Evolutionary conservation across 345 rosid species (phyloP), one percentile per base, ranked within the genome.

Genomic region (Gossypium bickii): DNA sequence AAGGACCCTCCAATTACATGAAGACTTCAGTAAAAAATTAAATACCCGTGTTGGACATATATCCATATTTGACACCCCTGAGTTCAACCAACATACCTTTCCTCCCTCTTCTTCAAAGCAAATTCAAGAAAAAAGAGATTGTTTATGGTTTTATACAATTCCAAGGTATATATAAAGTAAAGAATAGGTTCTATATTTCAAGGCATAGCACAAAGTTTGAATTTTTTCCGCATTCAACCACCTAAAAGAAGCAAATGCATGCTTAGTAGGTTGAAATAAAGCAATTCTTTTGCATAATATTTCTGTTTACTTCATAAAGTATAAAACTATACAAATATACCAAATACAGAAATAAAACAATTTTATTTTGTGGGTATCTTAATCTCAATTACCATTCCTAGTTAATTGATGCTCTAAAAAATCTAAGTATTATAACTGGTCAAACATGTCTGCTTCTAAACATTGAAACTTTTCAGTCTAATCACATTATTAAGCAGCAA

Each of bases 401-500:
- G 22, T 49, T 18, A 48, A 52, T 49, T 18, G n/a, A 9, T 12
- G 24, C 20, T n/a, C 20, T 38, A n/a, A 48, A 25, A 34, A 2
- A 11, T 11, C 13, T 44, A 16, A 25, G 61, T 2, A 48, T 18
- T 63, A 57, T 17, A 58, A 57, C 13, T 11, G 60, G 73, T 67
- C 59, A 75, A 56, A 66, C 11, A 41, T 7, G 1, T 11, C 16
- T 5, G 49, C 72, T 68, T 13, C 38, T 22, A 47, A 22, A 20
- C 15, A 48, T 24, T 48, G 69, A 41, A 67, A 9, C 22, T 13
- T 48, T 48, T 67, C 71, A 24, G 71, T 13, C 71, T 22, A 20
- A 45, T 59, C 22, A 69, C 72, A 77, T 44, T 52, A 66, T 44
- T 52, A 70, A 51, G 22, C 74, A 76, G 4, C 20, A 76, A 74